phyloP scores from a whole-genome alignment of 1,284 basidiomycete species.

The Sporisorium exsertum region DNA sequence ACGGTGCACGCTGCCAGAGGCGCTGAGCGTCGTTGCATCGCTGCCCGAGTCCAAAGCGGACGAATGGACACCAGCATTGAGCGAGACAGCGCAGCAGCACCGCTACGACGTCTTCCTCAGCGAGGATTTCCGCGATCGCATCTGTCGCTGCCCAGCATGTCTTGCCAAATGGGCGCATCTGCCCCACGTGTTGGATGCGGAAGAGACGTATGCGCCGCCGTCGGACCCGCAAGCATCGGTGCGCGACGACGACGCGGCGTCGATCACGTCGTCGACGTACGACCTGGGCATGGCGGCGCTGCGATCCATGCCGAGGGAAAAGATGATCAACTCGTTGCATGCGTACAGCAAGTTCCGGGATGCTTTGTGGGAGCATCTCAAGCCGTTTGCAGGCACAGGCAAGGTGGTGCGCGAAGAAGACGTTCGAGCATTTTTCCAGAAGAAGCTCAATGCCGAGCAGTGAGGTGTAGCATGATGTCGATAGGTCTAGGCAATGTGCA shows the following conservation, averaged over 20 bases:
- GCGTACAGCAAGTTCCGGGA: constrained; percentile 69
- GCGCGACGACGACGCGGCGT: constrained; percentile 54
- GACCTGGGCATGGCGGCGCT: constrained; percentile 70
- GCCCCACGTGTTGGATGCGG: constrained; percentile 68
- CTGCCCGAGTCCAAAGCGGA: constrained; percentile 31
- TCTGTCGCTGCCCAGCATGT: constrained; percentile 68
- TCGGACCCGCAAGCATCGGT: constrained; percentile 43
- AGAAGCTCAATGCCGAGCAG: constrained; percentile 41
- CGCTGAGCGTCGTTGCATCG: constrained; percentile 12
- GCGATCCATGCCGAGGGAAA: constrained; percentile 67
- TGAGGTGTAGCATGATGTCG: neutral
- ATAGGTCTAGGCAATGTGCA: too few relatives aligned
- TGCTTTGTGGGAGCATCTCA: constrained; percentile 69
- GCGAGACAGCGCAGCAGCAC: constrained; percentile 14
- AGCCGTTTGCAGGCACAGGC: constrained; percentile 69
- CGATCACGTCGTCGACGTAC: constrained; percentile 64
- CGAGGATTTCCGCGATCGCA: constrained; percentile 66
- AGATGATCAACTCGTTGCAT: constrained; percentile 69
- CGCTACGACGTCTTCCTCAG: constrained; percentile 64
- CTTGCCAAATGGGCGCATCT: constrained; percentile 45
- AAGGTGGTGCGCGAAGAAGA: constrained; percentile 67
- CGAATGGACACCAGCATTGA: constrained; percentile 38
- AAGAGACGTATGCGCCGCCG: constrained; percentile 69
- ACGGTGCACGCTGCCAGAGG: constrained; percentile 25
- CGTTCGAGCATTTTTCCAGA: constrained; percentile 68